phyloP scores from a whole-genome alignment of 768 basidiomycete species.

The Naematelia encephala region DNA sequence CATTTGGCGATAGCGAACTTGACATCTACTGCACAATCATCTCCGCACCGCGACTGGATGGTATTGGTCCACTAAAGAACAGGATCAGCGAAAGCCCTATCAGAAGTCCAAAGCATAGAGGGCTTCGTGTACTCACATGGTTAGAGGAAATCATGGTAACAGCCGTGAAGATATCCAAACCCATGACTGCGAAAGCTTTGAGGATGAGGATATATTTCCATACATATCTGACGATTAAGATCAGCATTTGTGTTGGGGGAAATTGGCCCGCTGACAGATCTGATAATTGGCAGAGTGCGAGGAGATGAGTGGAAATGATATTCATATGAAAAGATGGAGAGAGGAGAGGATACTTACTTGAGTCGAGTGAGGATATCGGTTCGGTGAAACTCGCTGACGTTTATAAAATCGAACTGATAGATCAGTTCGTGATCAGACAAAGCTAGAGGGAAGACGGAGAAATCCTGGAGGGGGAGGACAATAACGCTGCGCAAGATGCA shows the following conservation, averaged over 20 bases:
- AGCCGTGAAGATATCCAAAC: constrained; percentile 96
- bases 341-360: constrained; percentile 59
- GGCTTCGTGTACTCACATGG: constrained; percentile 43
- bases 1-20: constrained; percentile 87
- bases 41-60: constrained; percentile 73
- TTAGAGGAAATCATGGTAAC: constrained; percentile 90
- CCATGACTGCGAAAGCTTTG: constrained; percentile 93
- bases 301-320: background rate
- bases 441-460: no score
- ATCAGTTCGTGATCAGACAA: no score
- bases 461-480: constrained; percentile 4
- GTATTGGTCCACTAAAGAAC: constrained; percentile 71
- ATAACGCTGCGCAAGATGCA: background rate
- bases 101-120: background rate
- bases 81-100: background rate
- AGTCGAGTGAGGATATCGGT: constrained; percentile 79
- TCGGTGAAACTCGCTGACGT: constrained; percentile 86
- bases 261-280: background rate
- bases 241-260: no score
- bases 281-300: background rate
- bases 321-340: no score
- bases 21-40: constrained; percentile 69
- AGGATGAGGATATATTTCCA: constrained; percentile 89
- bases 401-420: constrained; percentile 89
- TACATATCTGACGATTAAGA: constrained; percentile 88